Conservation (phyloP, 1,139 yeast species). For the Candida sanyaensis region DNA sequence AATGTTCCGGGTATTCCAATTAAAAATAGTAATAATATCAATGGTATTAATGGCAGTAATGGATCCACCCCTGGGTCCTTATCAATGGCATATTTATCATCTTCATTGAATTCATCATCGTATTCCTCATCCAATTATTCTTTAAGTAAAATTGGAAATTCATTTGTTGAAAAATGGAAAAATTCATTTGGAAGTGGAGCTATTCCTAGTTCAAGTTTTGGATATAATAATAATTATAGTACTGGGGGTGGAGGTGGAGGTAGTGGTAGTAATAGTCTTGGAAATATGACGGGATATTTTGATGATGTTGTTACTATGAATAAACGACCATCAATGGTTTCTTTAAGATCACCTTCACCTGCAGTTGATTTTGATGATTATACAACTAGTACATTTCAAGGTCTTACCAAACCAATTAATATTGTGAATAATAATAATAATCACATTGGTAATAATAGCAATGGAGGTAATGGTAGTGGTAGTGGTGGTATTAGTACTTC, state of each 20-base stretch:
- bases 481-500: not conserved
- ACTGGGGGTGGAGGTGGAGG: slow-evolving; percentile 1
- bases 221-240: slow-evolving; percentile 1
- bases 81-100: slow-evolving; percentile 46
- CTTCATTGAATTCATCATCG: slow-evolving; percentile 42
- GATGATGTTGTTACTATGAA: slow-evolving; percentile 18
- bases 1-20: slow-evolving; percentile 13
- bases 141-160: slow-evolving; percentile 43
- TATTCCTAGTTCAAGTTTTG: not conserved
- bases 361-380: slow-evolving; percentile 48
- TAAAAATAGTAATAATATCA: slow-evolving; percentile 7
- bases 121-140: slow-evolving; percentile 41
- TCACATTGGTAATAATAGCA: not conserved
- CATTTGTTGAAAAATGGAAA: slow-evolving; percentile 51
- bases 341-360: slow-evolving; percentile 50
- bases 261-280: not conserved
- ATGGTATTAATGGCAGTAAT: slow-evolving; percentile 12
- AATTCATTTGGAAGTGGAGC: slow-evolving; percentile 25
- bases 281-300: slow-evolving; percentile 18
- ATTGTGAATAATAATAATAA: slow-evolving; percentile 5
- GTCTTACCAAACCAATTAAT: slow-evolving; percentile 15
- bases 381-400: slow-evolving; percentile 26
- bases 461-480: slow-evolving; percentile 6
- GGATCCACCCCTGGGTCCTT: slow-evolving; percentile 36
- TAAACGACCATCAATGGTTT: slow-evolving; percentile 32